These are phyloP conservation scores for Niveomyces coronatus DNA, from an alignment of 2,329 filamentous ascomycete species.

Conservation along the genomic window DNA sequence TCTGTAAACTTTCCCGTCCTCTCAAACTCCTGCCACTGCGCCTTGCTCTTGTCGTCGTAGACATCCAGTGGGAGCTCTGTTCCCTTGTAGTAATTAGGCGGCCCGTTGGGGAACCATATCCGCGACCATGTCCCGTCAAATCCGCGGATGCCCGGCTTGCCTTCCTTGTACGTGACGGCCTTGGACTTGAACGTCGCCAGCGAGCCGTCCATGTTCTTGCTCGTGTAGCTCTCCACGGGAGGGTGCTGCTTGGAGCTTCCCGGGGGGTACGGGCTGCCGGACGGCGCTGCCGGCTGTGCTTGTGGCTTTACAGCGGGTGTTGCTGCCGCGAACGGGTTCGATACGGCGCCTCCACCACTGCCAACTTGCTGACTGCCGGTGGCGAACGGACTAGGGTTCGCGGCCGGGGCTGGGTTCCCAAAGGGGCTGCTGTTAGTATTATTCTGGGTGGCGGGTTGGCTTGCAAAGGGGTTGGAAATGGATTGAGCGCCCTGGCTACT, in stretches of 20 bases:
- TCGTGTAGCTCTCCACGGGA: conserved; percentile 31
- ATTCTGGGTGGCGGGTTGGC: conserved; percentile 3
- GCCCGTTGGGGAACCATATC: conserved; percentile 65
- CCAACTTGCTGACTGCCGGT: conserved; percentile 4
- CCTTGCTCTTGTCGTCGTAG: conserved; percentile 51
- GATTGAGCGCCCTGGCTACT: too few relatives aligned
- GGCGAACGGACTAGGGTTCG: background rate
- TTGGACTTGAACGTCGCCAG: conserved; percentile 54
- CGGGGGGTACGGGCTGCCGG: conserved; percentile 32
- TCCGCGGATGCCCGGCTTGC: conserved; percentile 37
- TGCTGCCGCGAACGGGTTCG: conserved; percentile 6
- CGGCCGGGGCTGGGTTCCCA: conserved; percentile 1
- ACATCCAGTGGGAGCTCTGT: conserved; percentile 47
- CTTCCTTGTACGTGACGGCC: conserved; percentile 45
- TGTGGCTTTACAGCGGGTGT: conserved; percentile 1
- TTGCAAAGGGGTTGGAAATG: too few relatives aligned
- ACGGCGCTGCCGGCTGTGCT: conserved; percentile 12
- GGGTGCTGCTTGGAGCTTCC: conserved; percentile 35
- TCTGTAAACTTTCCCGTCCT: conserved; percentile 58
- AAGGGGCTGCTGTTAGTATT: conserved; percentile 16
- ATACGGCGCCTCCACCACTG: background rate
- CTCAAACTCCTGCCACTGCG: conserved; percentile 54
- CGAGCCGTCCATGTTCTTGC: conserved; percentile 30
- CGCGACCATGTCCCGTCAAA: conserved; percentile 48
- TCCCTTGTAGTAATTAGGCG: conserved; percentile 51